Evolutionary conservation across 176 grass and related monocot species (phyloP), one percentile per base, ranked within the genome.

Genomic region (Musa troglodytarum): DNA sequence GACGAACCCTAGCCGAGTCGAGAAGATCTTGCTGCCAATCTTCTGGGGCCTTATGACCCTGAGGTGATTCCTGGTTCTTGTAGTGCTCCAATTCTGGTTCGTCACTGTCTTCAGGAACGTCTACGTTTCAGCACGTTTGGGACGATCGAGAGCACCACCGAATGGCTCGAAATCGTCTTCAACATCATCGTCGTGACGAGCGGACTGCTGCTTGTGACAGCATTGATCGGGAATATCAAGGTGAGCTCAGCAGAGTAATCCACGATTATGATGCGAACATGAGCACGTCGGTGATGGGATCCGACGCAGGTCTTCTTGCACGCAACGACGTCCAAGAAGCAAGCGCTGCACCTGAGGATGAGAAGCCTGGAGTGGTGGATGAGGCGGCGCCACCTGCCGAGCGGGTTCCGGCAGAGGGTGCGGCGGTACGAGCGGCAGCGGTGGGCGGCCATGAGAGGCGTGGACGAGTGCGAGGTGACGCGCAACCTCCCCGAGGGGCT

Each of bases 151-250:
- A 96, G 87, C 82, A 96, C 92, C 16, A 96, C 92, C 9, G 87
- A 96, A 84, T 96, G 92, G 87, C 65, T 92, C 59, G 92, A 96
- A 80, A 92, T 96, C 68, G 84, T 92, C 68, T 96, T 96, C 87
- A 96, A 96, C 84, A 92, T 96, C 75, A 2, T 96, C n/a, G 86
- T 89, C 72, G 91, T 96, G 74, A 96, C 92, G 0, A 85, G 86
- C 0, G 92, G 92, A 0, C 80, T 96, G 8, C 59, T 96, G 11
- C 89, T 96, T 0, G 89, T 96, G 8, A 96, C 92, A 11, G 92
- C 92, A 87, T 83, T 96, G 24, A 96, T 96, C 51, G 92, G 92
- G 34, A 96, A 96, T 74, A 96, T 96, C 89, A 96, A 96, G 89
- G 83, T 82, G 50, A 29, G 50, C 56, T 52, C 49, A 1, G 2